Evolutionary conservation across 2,329 filamentous ascomycete genomes (phyloP).

Genomic region (Claviceps maximensis): DNA sequence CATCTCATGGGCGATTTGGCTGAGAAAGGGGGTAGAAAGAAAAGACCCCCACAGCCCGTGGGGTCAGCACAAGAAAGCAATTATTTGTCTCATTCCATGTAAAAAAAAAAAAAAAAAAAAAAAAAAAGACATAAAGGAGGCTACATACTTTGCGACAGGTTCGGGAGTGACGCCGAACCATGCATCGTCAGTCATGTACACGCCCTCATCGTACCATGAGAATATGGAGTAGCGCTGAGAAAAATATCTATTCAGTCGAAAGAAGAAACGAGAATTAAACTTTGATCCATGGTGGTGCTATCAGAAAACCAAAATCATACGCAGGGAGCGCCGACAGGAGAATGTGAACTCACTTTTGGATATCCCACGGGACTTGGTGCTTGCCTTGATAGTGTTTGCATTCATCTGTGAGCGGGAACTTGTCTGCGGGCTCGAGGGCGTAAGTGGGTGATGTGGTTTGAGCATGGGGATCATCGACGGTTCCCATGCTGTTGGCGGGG

Average conservation of each 20-base stretch:
- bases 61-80: too few relatives aligned
- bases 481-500: constrained; percentile 8
- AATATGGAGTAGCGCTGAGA: constrained; percentile 80
- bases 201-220: constrained; percentile 70
- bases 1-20: constrained; percentile 65
- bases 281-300: too few relatives aligned
- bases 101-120: background rate
- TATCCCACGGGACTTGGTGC: constrained; percentile 64
- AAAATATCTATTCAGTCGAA: constrained; percentile 58
- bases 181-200: constrained; percentile 82
- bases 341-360: constrained; percentile 57
- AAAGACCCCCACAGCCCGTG: too few relatives aligned
- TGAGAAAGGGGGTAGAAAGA: constrained; percentile 18
- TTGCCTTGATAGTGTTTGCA: constrained; percentile 64
- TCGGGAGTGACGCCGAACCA: constrained; percentile 98
- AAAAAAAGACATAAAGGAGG: background rate
- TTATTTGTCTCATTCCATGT: too few relatives aligned
- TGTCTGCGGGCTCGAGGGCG: constrained; percentile 28
- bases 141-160: constrained; percentile 63
- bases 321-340: too few relatives aligned
- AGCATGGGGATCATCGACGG: constrained; percentile 5
- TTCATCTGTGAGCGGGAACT: constrained; percentile 42
- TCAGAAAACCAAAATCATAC: too few relatives aligned
- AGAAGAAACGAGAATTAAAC: too few relatives aligned
- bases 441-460: constrained; percentile 9